Base-by-base conservation (phyloP, 192 early-diverging fungal genomes). In the Coemansia erecta region DNA sequence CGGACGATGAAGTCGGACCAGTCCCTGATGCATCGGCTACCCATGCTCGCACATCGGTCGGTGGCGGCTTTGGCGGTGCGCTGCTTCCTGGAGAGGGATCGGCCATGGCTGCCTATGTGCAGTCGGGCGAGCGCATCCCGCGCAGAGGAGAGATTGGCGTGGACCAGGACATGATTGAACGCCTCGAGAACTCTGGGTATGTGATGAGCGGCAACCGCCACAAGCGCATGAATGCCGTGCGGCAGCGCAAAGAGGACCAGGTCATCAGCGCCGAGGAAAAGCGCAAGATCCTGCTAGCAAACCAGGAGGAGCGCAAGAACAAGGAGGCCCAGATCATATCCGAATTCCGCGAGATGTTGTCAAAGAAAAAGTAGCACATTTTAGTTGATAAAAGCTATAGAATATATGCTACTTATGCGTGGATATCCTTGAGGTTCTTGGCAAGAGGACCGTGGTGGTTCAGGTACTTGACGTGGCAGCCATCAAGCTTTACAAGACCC, bases 201-300 rank as follows among this genome's bases (percentile, higher is more conserved):
- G 97, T 98, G 11, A 98, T 98, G 97, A 91, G 88, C 50, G 97
- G 97, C 21, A 94, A 87, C 68, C 81, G 96, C 37, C 94, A 97
- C 72, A 84, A 87, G 48, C 85, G 93, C 42, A 94, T 94, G 92
- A 96, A 96, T 67, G 94, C 93, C 41, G 95, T 95, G 8, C 94
- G 94, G 60, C 84, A 95, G 50, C 85, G 92, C 59, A 97, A 96
- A 73, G 97, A 97, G 66, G 94, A 96, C 61, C 97, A 98, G 77
- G 92, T 94, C 58, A 93, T 97, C 55, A 90, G 85, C 48, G 93
- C 95, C 7, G 97, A 98, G 59, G 97, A 98, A 56, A 94, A 94
- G 75, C 79, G 93, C 7, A 85, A 87, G 28, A 64, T 98, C 48
- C 72, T 97, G 31, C 77, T 92, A 58, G 90, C 92, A 61, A 91